These are phyloP conservation scores for sunflower (Helianthus annuus) DNA, from an alignment of 129 eudicot genomes.

Conservation along the genomic window DNA sequence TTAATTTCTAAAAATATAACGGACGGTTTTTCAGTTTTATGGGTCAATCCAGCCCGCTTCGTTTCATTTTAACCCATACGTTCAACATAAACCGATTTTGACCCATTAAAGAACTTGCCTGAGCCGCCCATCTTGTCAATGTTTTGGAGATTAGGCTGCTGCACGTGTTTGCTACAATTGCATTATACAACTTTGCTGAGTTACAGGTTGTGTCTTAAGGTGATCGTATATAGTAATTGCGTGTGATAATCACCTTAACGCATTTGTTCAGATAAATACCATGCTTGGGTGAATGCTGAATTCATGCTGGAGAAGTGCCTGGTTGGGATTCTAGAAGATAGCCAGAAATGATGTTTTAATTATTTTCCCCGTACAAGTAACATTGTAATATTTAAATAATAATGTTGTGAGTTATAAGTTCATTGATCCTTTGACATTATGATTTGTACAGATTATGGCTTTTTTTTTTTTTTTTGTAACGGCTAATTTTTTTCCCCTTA, in stretches of 20 bases:
- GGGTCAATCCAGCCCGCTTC: neutral
- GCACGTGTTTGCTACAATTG: slow-evolving; percentile 7
- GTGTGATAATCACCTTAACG: slow-evolving; percentile 10
- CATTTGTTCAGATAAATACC: slow-evolving; percentile 39
- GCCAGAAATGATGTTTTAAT: slow-evolving; percentile 16
- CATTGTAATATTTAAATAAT: slow-evolving; percentile 4
- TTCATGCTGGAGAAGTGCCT: slow-evolving; percentile 48
- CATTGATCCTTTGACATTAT: slow-evolving; percentile 2
- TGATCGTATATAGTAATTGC: neutral
- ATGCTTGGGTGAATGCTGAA: slow-evolving; percentile 52
- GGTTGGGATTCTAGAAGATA: slow-evolving; percentile 41
- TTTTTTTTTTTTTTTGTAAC: too few relatives aligned
- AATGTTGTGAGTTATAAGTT: neutral
- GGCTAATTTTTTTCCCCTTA: too few relatives aligned
- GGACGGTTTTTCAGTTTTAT: neutral
- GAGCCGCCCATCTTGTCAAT: neutral
- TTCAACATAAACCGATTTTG: neutral
- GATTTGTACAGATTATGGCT: neutral
- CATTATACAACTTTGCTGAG: neutral
- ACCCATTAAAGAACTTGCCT: neutral
- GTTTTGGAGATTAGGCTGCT: neutral
- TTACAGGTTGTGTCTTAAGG: neutral
- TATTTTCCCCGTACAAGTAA: neutral
- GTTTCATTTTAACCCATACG: neutral
- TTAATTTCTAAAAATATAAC: neutral